Evolutionary conservation across 1,284 basidiomycete genomes (phyloP), one percentile per base, ranked within the genome.

Genomic region (Ceratobasidium sp.): DNA sequence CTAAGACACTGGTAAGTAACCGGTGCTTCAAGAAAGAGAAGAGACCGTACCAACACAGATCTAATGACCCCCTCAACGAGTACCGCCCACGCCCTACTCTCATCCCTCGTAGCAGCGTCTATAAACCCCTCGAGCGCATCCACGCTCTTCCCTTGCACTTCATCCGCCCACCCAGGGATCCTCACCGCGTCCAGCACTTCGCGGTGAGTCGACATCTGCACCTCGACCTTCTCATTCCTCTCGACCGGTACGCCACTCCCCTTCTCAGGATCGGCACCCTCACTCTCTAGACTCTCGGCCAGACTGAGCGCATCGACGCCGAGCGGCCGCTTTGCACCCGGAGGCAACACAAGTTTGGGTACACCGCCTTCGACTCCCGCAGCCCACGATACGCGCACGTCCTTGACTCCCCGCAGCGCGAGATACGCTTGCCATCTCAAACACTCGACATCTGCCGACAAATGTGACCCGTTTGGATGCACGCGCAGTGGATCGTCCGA

Each of bases 341-440:
- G 54, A 54, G 16, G 80, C 69, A 27, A 85, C 83, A 34, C 89
- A 83, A 74, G 89, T 88, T 58, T 93, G 81, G 77, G 90, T 53
- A 92, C 82, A 7, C 87, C 89, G 37, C 92, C 92, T 74, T 91
- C 88, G 22, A 86, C 83, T 16, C 86, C 80, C 41, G 93, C 83
- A 80, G 93, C 89, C 82, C 87, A 91, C 63, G 90, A 86, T 14
- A 92, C 81, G 31, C 81, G 81, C 62, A 92, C 81, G 77, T 81
- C 78, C 22, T 77, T 81, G 71, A 91, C 79, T 3, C 87, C 88
- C 68, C 90, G 87, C 19, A 94, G 85, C 1, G 92, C 90, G 74
- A 94, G 84, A 80, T 91, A 92, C 0, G 92, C 90, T 81, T 93
- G 92, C 92, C 92, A 93, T 82, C 92, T 93, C 78, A 94, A 85